Evolutionary conservation across 2,329 filamentous ascomycete species (phyloP).

Genomic region (Exserohilum rostratum): DNA sequence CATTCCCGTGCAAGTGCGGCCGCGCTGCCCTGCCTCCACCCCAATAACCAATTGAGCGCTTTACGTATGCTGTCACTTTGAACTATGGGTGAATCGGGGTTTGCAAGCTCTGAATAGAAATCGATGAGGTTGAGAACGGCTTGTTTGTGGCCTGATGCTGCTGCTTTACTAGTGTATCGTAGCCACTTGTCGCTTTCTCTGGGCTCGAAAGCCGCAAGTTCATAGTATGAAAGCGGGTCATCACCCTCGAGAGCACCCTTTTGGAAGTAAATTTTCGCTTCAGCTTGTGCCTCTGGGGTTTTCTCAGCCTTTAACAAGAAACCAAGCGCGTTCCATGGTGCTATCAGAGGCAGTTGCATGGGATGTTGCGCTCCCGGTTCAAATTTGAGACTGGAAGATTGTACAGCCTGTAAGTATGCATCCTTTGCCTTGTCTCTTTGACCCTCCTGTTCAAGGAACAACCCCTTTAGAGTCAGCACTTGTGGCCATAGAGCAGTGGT

Average conservation of each 20-base stretch:
- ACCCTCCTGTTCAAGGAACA: conserved; percentile 38
- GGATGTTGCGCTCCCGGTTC: conserved; percentile 24
- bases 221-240: conserved; percentile 52
- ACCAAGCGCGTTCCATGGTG: conserved; percentile 43
- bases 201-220: conserved; percentile 39
- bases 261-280: conserved; percentile 41
- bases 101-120: conserved; percentile 50
- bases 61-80: conserved; percentile 17
- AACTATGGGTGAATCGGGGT: conserved; percentile 12
- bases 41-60: conserved; percentile 33
- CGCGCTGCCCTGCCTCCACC: conserved; percentile 23
- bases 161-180: conserved; percentile 54
- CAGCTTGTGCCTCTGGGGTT: conserved; percentile 17
- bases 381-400: conserved; percentile 20
- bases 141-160: conserved; percentile 47
- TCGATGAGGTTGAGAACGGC: conserved; percentile 48
- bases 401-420: conserved; percentile 32
- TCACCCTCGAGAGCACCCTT: conserved; percentile 49
- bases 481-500: conserved; percentile 23
- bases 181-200: conserved; percentile 48
- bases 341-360: conserved; percentile 31
- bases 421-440: conserved; percentile 25
- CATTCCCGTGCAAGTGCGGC: conserved; percentile 37
- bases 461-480: conserved; percentile 38
- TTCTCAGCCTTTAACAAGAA: conserved; percentile 26